Conservation (phyloP, 2,329 filamentous ascomycete species). For the Aspergillus novofumigatus region DNA sequence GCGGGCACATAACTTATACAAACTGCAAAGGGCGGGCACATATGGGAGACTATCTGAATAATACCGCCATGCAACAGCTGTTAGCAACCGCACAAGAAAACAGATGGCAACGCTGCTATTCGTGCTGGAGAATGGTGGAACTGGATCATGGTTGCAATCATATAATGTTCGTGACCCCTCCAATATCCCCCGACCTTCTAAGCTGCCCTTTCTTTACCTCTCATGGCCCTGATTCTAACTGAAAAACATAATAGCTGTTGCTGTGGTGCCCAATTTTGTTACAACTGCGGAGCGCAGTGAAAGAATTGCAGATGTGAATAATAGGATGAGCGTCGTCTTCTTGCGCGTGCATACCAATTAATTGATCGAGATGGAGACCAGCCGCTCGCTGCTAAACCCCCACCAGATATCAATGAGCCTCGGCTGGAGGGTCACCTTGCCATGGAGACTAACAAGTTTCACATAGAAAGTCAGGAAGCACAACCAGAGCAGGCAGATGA, state of each 20-base stretch:
- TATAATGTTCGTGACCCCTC: conserved; percentile 47
- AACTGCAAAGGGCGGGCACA: conserved; percentile 50
- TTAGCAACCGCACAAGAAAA: conserved; percentile 39
- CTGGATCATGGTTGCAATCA: conserved; percentile 52
- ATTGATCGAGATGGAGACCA: neutral
- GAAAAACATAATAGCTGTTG: conserved; percentile 34
- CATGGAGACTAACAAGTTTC: no score
- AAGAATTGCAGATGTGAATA: conserved; percentile 37
- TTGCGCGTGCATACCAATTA: conserved; percentile 30
- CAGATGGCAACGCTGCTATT: conserved; percentile 51
- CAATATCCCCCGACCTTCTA: no score
- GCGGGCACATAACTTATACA: conserved; percentile 45
- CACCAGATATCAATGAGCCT: no score
- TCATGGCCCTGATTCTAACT: neutral
- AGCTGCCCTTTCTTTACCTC: neutral
- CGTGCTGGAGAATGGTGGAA: conserved; percentile 49
- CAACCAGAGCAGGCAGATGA: no score
- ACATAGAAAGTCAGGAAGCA: no score
- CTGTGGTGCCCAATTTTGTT: conserved; percentile 50
- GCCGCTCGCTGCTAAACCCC: no score
- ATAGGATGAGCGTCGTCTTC: conserved; percentile 38
- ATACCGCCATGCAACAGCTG: conserved; percentile 39
- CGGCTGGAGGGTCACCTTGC: no score
- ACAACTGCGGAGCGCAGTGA: conserved; percentile 37
- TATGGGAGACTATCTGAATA: conserved; percentile 46